phyloP scores from a whole-genome alignment of 345 rosid genomes.

The Conringia planisiliqua region DNA sequence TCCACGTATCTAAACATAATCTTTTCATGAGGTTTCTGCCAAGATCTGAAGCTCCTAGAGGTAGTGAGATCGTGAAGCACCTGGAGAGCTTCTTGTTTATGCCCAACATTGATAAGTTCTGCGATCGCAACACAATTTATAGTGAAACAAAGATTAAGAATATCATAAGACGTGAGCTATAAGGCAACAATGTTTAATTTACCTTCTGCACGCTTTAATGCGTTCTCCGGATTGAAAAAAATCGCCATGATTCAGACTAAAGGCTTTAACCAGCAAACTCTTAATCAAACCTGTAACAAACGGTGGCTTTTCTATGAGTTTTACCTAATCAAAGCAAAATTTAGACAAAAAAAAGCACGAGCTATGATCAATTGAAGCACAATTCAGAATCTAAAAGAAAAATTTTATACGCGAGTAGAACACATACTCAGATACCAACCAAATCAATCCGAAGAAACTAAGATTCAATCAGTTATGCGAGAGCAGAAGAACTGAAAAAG shows the following conservation, averaged over 20 bases:
- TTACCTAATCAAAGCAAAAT: no score
- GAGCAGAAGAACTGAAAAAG: no score
- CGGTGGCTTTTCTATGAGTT: no score
- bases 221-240: constrained; percentile 84
- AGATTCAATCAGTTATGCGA: no score
- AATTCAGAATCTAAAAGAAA: no score
- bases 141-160: not conserved
- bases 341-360: no score
- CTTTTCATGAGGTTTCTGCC: constrained; percentile 88
- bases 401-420: no score
- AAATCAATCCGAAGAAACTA: no score
- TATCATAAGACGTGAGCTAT: not conserved
- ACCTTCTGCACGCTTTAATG: constrained; percentile 93
- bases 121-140: constrained; percentile 19
- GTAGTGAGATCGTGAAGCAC: constrained; percentile 83
- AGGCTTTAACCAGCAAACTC: not conserved
- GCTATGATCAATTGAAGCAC: no score
- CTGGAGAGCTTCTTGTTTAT: constrained; percentile 93
- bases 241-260: constrained; percentile 48
- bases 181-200: not conserved
- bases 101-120: constrained; percentile 95
- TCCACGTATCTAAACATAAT: constrained; percentile 94
- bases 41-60: constrained; percentile 82
- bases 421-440: no score
- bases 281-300: no score